Evolutionary conservation across 2,329 filamentous ascomycete genomes (phyloP), one percentile per base, ranked within the genome.

Genomic region (Cercospora berteroae): DNA sequence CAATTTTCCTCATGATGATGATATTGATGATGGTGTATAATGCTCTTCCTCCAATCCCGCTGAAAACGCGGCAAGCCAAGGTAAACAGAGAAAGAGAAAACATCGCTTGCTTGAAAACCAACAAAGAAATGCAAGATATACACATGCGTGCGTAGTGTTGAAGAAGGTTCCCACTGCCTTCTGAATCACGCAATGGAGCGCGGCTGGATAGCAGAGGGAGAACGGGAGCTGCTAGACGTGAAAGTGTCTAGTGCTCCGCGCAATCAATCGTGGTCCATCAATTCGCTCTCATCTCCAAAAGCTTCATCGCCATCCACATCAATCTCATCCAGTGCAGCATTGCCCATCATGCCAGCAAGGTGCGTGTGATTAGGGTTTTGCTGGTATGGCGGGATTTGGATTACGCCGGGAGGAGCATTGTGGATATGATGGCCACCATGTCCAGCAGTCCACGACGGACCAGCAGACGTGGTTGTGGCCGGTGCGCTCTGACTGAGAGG

Each of bases 201-300:
- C 4, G 13, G 7, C 7, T 13, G 12, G 6, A 8, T n/a, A 3
- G 16, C 48, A 8, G 48, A 13, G 48, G 5, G 13, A 52, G 7
- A 25, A 10, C 6, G 23, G 9, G 4, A 25, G 58, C 60, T 33
- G 62, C 44, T 65, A 69, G 36, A 16, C 20, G 48, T 52, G 48
- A 52, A 16, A 23, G 13, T 25, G 23, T 7, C 48, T 7, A 16
- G 12, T 52, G 48, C 48, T 10, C 25, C 2, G 13, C 13, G 7
- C 52, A 10, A 57, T 57, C 55, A 58, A 36, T 72, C 69, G n/a
- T 70, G 67, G 31, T 72, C 79, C 77, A 82, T 77, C 66, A 82
- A 77, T 73, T 83, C 81, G 68, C 81, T 83, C 25, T 77, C 80
- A 52, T 82, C 80, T 9, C 80, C 80, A 69, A 81, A 82, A 31